Conservation (phyloP, 192 early-diverging fungal genomes). For the Dispira parvispora region DNA sequence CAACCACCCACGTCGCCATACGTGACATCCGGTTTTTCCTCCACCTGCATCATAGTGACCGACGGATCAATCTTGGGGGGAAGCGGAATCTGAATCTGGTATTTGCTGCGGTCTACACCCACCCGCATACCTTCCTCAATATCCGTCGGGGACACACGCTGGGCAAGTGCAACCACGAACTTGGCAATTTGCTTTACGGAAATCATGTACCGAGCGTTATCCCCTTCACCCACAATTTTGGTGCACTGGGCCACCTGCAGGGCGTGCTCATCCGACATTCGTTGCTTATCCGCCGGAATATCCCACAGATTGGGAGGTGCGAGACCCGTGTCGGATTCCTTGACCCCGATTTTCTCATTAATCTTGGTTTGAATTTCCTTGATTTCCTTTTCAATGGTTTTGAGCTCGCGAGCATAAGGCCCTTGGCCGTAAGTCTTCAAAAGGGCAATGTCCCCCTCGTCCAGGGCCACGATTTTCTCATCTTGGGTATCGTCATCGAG, state of each 20-base stretch:
- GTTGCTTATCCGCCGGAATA: conserved; percentile 95
- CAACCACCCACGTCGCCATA: conserved; percentile 98
- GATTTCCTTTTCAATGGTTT: conserved; percentile 83
- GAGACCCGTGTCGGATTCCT: conserved; percentile 95
- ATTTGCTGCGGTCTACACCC: conserved; percentile 94
- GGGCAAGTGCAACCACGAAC: conserved; percentile 93
- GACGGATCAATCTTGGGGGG: conserved; percentile 98
- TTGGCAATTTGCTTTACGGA: conserved; percentile 99
- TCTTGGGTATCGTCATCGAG: conserved; percentile 55
- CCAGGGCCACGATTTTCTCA: conserved; percentile 83
- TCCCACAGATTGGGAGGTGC: conserved; percentile 98
- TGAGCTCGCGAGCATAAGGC: conserved; percentile 91
- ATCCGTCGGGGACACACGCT: conserved; percentile 95
- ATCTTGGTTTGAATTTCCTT: conserved; percentile 96
- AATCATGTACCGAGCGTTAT: conserved; percentile 93
- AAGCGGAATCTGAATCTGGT: conserved; percentile 97
- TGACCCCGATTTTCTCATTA: conserved; percentile 98
- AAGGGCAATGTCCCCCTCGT: conserved; percentile 82
- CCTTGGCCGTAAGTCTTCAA: conserved; percentile 96
- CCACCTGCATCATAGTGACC: conserved; percentile 99
- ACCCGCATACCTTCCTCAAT: conserved; percentile 99
- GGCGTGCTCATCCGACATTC: conserved; percentile 88
- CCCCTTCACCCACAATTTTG: conserved; percentile 91
- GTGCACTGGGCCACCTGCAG: conserved; percentile 88
- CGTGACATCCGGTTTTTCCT: conserved; percentile 99